Percentiles rank a stretch among this genome's conserved stretches.
Evolutionary conservation across 108 stramenopile genomes (phyloP).

Genomic region (Cyclostephanos invisitatus): DNA sequence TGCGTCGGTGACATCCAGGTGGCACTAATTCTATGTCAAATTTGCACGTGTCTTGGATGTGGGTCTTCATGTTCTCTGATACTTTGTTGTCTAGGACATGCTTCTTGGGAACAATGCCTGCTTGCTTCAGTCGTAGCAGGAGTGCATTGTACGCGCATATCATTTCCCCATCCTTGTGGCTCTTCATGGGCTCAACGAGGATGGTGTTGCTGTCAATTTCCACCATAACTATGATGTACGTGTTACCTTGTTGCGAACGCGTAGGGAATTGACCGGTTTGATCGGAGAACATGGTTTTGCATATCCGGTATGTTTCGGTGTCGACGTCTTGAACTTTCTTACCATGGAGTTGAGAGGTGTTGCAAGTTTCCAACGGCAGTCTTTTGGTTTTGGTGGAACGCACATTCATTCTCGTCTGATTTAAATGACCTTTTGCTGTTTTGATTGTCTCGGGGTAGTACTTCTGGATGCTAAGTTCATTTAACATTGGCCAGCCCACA

Average conservation of each 20-base stretch:
- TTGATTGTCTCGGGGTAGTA: conserved; percentile 23
- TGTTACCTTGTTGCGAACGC: conserved; percentile 8
- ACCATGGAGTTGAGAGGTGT: background rate
- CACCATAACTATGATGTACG: conserved; percentile 32
- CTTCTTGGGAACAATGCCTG: conserved; percentile 17
- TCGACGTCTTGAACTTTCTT: conserved; percentile 23
- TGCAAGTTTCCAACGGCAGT: background rate
- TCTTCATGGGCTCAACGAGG: conserved; percentile 32
- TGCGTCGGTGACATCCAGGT: conserved; percentile 44
- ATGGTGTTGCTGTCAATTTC: conserved; percentile 39
- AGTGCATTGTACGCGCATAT: conserved; percentile 16
- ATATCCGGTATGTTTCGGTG: background rate
- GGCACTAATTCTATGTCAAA: conserved; percentile 47
- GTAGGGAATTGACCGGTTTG: conserved; percentile 35
- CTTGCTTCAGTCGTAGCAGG: conserved; percentile 4
- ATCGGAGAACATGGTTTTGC: conserved; percentile 22
- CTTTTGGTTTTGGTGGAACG: conserved; percentile 28
- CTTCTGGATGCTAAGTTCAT: conserved; percentile 5
- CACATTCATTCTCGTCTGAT: conserved; percentile 13
- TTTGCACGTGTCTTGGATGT: conserved; percentile 15
- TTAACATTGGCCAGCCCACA: conserved; percentile 27
- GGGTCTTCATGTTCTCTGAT: conserved; percentile 7
- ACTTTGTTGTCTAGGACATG: conserved; percentile 32
- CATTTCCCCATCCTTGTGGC: conserved; percentile 27
- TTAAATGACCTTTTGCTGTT: conserved; percentile 24